These are phyloP conservation scores for Aureoboletus auriporus DNA, from an alignment of 768 basidiomycete species.

Conservation along the genomic window DNA sequence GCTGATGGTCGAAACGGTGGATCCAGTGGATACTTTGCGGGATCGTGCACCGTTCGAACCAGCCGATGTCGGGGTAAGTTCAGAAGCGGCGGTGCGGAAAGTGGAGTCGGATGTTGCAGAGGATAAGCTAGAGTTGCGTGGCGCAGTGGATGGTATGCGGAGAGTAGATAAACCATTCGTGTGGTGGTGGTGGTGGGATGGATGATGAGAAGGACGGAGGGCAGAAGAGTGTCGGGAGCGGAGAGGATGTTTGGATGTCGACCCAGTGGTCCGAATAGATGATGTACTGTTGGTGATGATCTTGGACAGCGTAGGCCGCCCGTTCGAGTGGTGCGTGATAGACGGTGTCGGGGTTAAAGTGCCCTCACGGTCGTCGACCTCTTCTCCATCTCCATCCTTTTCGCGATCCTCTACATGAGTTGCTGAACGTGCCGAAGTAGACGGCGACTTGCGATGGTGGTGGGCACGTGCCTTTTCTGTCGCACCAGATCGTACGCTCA, in stretches of 20 bases:
- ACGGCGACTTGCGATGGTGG: slow-evolving; percentile 20
- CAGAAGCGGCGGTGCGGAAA: slow-evolving; percentile 30
- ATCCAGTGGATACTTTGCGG: slow-evolving; percentile 27
- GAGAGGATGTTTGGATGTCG: slow-evolving; percentile 10
- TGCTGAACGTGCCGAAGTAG: slow-evolving; percentile 7
- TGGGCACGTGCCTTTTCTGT: slow-evolving; percentile 22
- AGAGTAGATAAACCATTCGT: slow-evolving; percentile 24
- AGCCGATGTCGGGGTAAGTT: slow-evolving; percentile 28
- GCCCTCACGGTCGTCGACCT: slow-evolving; percentile 9
- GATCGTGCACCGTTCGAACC: slow-evolving; percentile 22
- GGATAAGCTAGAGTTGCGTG: slow-evolving; percentile 25
- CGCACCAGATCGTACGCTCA: slow-evolving; percentile 22
- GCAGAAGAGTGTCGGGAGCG: slow-evolving; percentile 19
- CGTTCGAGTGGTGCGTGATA: slow-evolving; percentile 10
- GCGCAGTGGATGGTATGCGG: slow-evolving; percentile 25
- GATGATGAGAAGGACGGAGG: slow-evolving; percentile 23
- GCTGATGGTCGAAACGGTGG: slow-evolving; percentile 28
- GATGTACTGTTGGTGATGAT: slow-evolving; percentile 24
- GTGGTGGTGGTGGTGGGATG: slow-evolving; percentile 9
- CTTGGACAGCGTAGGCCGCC: slow-evolving; percentile 24
- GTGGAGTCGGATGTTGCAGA: slow-evolving; percentile 30
- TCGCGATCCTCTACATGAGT: background rate
- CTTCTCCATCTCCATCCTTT: slow-evolving; percentile 5
- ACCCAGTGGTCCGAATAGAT: slow-evolving; percentile 17
- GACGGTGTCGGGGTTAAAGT: slow-evolving; percentile 15